These are phyloP conservation scores for Aspergillus viridinutans DNA, from an alignment of 2,329 filamentous ascomycete genomes.

Conservation along the genomic window DNA sequence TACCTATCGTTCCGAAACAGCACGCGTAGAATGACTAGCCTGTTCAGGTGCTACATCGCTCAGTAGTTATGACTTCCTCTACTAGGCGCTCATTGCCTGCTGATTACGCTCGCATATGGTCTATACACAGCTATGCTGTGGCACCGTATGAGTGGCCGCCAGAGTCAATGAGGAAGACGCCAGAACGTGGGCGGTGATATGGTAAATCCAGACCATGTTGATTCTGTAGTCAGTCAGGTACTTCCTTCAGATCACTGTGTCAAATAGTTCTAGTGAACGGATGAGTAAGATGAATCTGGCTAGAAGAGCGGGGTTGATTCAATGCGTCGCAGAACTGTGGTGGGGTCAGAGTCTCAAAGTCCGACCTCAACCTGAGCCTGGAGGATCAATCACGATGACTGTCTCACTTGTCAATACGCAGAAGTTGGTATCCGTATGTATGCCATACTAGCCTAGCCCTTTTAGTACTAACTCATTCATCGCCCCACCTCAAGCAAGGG, in stretches of 20 bases:
- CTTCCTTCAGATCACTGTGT: not conserved
- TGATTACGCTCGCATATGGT: not conserved
- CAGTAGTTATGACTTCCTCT: not conserved
- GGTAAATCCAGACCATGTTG: no score
- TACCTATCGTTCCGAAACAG: no score
- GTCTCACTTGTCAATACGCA: not conserved
- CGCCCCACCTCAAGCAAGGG: constrained; percentile 20
- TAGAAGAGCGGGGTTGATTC: not conserved
- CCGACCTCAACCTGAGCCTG: no score
- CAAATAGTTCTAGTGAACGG: not conserved
- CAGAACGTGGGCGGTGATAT: not conserved
- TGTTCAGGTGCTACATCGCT: not conserved
- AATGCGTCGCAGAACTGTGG: no score
- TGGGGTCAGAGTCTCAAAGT: no score
- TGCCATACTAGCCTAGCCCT: not conserved
- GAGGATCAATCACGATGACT: no score
- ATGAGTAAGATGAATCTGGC: not conserved
- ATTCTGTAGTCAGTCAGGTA: no score
- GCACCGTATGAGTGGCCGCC: not conserved
- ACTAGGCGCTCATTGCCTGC: not conserved
- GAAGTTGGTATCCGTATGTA: not conserved
- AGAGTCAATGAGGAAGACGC: not conserved
- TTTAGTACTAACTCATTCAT: not conserved
- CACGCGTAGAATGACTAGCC: no score
- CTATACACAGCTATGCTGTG: no score